Percentiles rank a stretch among this genome's conserved stretches.
Evolutionary conservation across 306 rosid species (phyloP).

Genomic region (Datisca glomerata): DNA sequence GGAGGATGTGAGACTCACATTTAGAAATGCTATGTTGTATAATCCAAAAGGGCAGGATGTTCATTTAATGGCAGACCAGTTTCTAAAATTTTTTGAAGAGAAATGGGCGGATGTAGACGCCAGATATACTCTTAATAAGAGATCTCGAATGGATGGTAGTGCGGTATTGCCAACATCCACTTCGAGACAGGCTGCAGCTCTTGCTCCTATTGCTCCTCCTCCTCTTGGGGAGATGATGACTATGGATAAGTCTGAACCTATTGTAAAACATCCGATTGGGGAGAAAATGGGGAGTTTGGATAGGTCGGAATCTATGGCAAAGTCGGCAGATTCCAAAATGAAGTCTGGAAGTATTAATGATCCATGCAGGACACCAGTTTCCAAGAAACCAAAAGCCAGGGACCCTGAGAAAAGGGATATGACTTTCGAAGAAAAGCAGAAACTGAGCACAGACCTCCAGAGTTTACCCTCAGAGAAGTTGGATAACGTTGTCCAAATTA

Average conservation of each 20-base stretch:
- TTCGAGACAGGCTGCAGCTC: constrained; percentile 24
- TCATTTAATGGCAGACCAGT: constrained; percentile 74
- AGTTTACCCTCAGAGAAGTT: constrained; percentile 72
- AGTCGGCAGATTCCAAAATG: constrained; percentile 17
- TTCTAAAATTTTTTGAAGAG: constrained; percentile 62
- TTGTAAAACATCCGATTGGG: constrained; percentile 18
- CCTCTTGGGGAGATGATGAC: constrained; percentile 29
- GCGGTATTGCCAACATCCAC: constrained; percentile 27
- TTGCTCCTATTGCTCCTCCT: constrained; percentile 11
- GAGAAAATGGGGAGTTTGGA: constrained; percentile 41
- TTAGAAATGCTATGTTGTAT: constrained; percentile 77
- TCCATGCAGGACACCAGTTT: constrained; percentile 35
- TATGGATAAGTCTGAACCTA: constrained; percentile 50
- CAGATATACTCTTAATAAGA: constrained; percentile 41
- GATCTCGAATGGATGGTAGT: constrained; percentile 24
- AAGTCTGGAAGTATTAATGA: constrained; percentile 29
- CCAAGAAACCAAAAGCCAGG: constrained; percentile 74
- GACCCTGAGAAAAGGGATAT: constrained; percentile 71
- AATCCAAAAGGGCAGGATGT: constrained; percentile 84
- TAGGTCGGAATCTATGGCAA: constrained; percentile 43
- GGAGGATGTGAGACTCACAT: constrained; percentile 84
- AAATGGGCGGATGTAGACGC: constrained; percentile 55
- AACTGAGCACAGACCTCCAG: constrained; percentile 60
- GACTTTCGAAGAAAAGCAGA: constrained; percentile 82
- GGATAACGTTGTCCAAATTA: constrained; percentile 62